Evolutionary conservation across 257 asterid species (phyloP).

Genomic region (Capsicum pubescens): DNA sequence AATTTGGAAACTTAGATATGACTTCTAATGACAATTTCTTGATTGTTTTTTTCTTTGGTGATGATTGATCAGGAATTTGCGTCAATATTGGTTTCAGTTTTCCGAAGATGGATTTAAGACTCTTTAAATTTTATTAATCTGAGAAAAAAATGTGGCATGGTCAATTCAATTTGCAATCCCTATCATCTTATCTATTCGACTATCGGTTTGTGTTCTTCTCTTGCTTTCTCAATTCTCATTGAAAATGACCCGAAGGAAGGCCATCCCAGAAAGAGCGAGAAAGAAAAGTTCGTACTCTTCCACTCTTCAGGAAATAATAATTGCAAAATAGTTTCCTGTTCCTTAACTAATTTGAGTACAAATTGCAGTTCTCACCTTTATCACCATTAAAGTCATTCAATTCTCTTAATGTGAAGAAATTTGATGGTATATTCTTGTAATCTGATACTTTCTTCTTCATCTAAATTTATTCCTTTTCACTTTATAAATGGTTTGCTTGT

Average conservation of each 20-base stretch:
- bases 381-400: slow-evolving; percentile 84
- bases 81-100: neutral
- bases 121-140: neutral
- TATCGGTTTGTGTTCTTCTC: neutral
- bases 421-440: slow-evolving; percentile 64
- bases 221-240: slow-evolving; percentile 19
- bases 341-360: slow-evolving; percentile 36
- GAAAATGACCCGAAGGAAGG: slow-evolving; percentile 51
- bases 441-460: slow-evolving; percentile 7
- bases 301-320: slow-evolving; percentile 26
- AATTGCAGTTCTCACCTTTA: slow-evolving; percentile 79
- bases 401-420: slow-evolving; percentile 80
- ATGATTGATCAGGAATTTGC: neutral
- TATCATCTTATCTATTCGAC: neutral
- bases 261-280: slow-evolving; percentile 56
- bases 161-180: neutral
- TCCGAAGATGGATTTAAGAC: neutral
- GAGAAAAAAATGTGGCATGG: neutral
- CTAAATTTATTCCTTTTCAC: neutral
- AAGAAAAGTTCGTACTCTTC: slow-evolving; percentile 62
- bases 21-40: too few relatives aligned
- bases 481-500: neutral
- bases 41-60: neutral
- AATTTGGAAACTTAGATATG: too few relatives aligned
- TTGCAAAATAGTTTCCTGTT: neutral